These are phyloP conservation scores for Parastagonospora nodorum DNA, from an alignment of 2,329 filamentous ascomycete genomes.

Conservation along the genomic window DNA sequence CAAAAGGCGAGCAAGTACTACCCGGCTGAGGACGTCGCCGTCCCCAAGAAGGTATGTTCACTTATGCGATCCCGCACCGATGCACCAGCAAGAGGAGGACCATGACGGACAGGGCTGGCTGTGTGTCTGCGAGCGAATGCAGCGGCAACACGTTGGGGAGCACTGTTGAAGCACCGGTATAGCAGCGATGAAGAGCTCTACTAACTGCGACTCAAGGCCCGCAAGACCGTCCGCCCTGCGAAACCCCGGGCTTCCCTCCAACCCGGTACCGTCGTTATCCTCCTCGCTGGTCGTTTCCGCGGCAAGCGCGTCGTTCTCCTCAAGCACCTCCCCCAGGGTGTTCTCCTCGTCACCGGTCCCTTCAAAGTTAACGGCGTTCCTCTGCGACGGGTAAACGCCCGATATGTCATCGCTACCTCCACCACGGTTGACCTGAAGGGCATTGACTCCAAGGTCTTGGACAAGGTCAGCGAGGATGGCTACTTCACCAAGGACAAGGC, in stretches of 20 bases:
- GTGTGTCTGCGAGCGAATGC: conserved; percentile 6
- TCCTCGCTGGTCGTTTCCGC: conserved; percentile 98
- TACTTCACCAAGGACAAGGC: conserved; percentile 98
- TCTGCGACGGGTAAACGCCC: conserved; percentile 88
- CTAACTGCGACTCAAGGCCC: conserved; percentile 66
- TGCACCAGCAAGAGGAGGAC: conserved; percentile 16
- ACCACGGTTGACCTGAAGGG: conserved; percentile 83
- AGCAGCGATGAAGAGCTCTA: conserved; percentile 16
- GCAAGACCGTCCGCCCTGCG: conserved; percentile 90
- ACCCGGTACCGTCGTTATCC: conserved; percentile 96
- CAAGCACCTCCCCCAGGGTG: conserved; percentile 95
- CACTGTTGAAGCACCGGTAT: not conserved
- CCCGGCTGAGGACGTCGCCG: conserved; percentile 87
- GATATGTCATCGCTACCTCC: conserved; percentile 91
- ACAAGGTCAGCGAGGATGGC: conserved; percentile 80
- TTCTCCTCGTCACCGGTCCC: conserved; percentile 97
- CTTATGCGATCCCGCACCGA: conserved; percentile 19
- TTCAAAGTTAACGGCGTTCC: conserved; percentile 99
- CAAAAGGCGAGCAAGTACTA: conserved; percentile 99
- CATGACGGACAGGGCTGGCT: conserved; percentile 8
- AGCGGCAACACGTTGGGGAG: conserved; percentile 4
- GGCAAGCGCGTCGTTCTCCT: conserved; percentile 99
- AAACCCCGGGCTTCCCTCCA: conserved; percentile 86
- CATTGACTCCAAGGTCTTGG: conserved; percentile 71
- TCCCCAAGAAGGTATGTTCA: conserved; percentile 90